phyloP scores from a whole-genome alignment of 345 rosid genomes.

The Iberis pinnata region DNA sequence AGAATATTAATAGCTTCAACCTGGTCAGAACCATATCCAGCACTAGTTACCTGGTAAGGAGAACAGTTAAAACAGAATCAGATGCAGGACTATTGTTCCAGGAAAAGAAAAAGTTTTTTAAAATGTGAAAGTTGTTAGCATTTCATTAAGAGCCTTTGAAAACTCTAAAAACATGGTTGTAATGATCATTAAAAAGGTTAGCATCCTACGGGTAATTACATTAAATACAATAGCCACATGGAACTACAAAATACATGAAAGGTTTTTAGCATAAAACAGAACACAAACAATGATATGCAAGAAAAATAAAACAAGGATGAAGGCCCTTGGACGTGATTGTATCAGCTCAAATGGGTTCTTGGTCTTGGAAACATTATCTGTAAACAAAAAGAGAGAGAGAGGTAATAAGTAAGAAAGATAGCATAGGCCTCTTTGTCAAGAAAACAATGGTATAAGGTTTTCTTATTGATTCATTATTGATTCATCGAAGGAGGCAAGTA shows the following conservation, averaged over 20 bases:
- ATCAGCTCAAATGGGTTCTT: conserved; percentile 39
- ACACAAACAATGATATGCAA: conserved; percentile 29
- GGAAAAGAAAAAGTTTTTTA: no score
- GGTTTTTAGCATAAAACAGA: conserved; percentile 15
- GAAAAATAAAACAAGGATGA: conserved; percentile 94
- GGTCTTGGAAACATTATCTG: conserved; percentile 43
- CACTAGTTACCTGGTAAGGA: conserved; percentile 56
- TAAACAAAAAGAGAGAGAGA: conserved; percentile 24
- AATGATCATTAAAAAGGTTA: not conserved
- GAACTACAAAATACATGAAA: not conserved
- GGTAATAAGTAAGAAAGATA: conserved; percentile 12
- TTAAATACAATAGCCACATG: not conserved
- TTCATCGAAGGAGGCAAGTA: no score
- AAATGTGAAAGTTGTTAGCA: no score
- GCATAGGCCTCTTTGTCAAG: not conserved
- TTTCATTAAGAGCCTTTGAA: no score
- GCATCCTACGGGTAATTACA: not conserved
- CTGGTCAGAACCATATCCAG: conserved; percentile 71
- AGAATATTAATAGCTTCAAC: conserved; percentile 56
- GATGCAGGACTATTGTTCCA: no score
- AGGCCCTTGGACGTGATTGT: conserved; percentile 53
- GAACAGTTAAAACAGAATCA: conserved; percentile 16
- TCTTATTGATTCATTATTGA: no score
- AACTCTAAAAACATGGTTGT: no score
- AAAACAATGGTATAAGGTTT: no score